phyloP scores from a whole-genome alignment of 2,329 filamentous ascomycete genomes.

The Alternaria novae-zelandiae region DNA sequence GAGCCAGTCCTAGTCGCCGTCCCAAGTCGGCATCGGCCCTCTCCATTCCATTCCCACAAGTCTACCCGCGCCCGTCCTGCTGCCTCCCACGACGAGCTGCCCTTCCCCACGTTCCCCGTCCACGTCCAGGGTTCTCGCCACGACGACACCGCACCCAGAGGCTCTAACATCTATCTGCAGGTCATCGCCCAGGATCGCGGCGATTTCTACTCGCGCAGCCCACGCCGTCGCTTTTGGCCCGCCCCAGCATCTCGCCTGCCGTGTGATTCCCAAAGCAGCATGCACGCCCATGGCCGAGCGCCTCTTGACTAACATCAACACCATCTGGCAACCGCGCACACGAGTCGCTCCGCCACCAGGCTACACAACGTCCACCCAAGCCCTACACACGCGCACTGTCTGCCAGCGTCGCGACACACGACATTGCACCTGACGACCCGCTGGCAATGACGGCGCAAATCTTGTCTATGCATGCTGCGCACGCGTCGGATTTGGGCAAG shows the following conservation, averaged over 20 bases:
- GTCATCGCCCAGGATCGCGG: conserved; percentile 19
- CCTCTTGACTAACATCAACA: conserved; percentile 26
- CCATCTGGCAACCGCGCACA: conserved; percentile 18
- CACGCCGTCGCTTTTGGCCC: conserved; percentile 2
- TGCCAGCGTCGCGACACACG: conserved; percentile 13
- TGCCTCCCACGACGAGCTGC: conserved; percentile 17
- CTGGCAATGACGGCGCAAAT: conserved; percentile 49
- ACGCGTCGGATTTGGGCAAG: conserved; percentile 45
- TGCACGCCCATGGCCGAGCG: conserved; percentile 23
- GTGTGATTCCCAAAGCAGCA: conserved; percentile 25
- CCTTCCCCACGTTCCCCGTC: conserved; percentile 21
- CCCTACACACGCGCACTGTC: conserved; percentile 22
- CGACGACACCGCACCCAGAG: conserved; percentile 1
- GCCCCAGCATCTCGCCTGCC: conserved; percentile 8
- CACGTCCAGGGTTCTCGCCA: conserved; percentile 21
- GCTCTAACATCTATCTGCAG: conserved; percentile 13
- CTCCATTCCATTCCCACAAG: conserved; percentile 11
- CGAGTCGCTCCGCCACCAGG: conserved; percentile 22
- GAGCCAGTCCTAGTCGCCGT: neutral
- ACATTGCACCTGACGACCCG: conserved; percentile 8
- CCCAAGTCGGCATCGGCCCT: conserved; percentile 7
- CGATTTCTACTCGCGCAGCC: neutral
- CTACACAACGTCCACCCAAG: conserved; percentile 22
- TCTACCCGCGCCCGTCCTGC: conserved; percentile 17
- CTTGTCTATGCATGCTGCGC: conserved; percentile 47